A percentile compares a stretch with the other conserved stretches of the same genome.
These are phyloP conservation scores for Glycyrrhiza uralensis DNA, from an alignment of 306 rosid genomes.

Conservation along the genomic window DNA sequence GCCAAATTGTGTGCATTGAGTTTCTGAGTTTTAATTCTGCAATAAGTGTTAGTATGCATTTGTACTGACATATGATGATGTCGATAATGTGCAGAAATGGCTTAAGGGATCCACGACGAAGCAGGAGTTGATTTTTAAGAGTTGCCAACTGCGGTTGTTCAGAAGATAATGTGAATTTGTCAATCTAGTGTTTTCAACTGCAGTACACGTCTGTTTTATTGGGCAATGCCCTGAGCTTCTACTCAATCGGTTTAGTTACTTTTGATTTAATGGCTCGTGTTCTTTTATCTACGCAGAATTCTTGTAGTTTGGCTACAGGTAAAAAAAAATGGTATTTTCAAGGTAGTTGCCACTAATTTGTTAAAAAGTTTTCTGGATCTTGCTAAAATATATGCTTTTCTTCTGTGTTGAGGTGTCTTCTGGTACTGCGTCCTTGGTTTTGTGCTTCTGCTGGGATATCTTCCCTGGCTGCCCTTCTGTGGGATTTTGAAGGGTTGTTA, in stretches of 20 bases:
- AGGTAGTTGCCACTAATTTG: slow-evolving; percentile 34
- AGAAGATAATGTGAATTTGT: slow-evolving; percentile 47
- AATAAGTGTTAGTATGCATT: neutral
- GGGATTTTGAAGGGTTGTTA: slow-evolving; percentile 68
- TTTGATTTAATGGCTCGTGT: slow-evolving; percentile 44
- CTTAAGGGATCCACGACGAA: slow-evolving; percentile 61
- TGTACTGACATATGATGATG: slow-evolving; percentile 22
- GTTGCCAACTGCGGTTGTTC: slow-evolving; percentile 28
- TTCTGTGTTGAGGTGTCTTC: slow-evolving; percentile 70
- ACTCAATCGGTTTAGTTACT: slow-evolving; percentile 68
- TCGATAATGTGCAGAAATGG: slow-evolving; percentile 57
- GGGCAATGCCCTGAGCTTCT: slow-evolving; percentile 72
- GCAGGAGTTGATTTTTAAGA: slow-evolving; percentile 61
- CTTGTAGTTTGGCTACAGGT: slow-evolving; percentile 42
- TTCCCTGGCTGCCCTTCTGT: slow-evolving; percentile 55
- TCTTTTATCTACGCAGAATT: slow-evolving; percentile 33
- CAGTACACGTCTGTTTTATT: slow-evolving; percentile 51
- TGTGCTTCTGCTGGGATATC: slow-evolving; percentile 69
- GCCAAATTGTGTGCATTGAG: neutral
- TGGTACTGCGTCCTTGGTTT: slow-evolving; percentile 75
- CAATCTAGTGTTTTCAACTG: slow-evolving; percentile 60
- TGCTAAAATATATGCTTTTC: slow-evolving; percentile 63
- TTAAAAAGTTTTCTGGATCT: slow-evolving; percentile 40
- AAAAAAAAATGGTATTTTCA: slow-evolving; percentile 33
- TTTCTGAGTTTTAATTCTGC: neutral